Evolutionary conservation across 2,329 filamentous ascomycete genomes (phyloP), one percentile per base, ranked within the genome.

Genomic region (Colletotrichum cereale): DNA sequence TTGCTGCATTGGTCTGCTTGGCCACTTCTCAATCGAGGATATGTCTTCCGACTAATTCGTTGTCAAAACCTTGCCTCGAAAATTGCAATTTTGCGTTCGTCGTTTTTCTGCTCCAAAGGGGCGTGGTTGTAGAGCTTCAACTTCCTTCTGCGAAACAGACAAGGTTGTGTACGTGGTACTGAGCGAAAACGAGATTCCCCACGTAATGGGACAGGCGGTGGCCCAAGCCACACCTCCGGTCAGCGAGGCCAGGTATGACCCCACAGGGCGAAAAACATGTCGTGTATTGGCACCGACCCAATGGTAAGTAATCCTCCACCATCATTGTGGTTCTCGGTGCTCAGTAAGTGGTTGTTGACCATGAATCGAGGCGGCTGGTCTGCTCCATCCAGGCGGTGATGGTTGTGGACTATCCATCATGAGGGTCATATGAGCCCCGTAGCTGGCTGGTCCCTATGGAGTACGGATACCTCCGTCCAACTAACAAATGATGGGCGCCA

Each of bases 151-250:
- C 40, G 21, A 42, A 21, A 18, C 21, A 55, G 52, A 31, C 36
- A 16, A 34, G 40, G 63, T n/a, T n/a, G n/a, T n/a, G n/a, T 12
- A 44, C 16, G 7, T 24, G 44, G n/a, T 53, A 26, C 31, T 47
- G 42, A 18, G 47, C 60, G 58, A 58, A n/a, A 58, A n/a, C n/a
- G 60, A 63, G 12, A 31, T 58, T 60, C 58, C 58, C 58, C 58
- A 58, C 26, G 38, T 14, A 53, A 60, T 55, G 52, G 52, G 58
- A 56, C 67, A 57, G 12, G 12, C 10, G 16, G 58, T 53, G 58
- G 53, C 58, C 52, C 52, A 63, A 68, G 58, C 68, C 65, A 68
- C 65, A 71, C 34, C 36, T 67, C 58, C 29, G 26, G 21, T 61
- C 14, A 10, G 44, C 10, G 3, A 21, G 24, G 29, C n/a, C 55